Evolutionary conservation across 768 basidiomycete genomes (phyloP).

Genomic region (Naematelia encephala): DNA sequence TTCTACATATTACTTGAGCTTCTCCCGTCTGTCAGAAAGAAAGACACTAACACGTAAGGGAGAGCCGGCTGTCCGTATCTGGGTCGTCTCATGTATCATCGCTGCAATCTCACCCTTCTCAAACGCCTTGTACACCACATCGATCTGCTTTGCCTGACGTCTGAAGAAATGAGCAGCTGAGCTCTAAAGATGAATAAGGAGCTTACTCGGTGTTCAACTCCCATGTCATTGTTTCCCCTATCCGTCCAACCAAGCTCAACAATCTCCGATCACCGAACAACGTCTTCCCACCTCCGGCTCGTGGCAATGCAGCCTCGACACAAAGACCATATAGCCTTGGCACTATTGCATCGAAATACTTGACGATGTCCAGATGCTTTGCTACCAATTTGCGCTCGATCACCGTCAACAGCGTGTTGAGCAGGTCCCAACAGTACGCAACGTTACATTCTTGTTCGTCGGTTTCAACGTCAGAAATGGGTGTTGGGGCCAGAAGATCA

Average conservation of each 20-base stretch:
- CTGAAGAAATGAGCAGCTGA: constrained; percentile 52
- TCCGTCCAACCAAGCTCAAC: constrained; percentile 61
- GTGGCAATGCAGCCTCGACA: constrained; percentile 51
- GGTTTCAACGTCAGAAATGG: constrained; percentile 4
- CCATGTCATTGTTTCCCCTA: constrained; percentile 67
- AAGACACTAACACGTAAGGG: constrained; percentile 22
- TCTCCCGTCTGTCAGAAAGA: constrained; percentile 8
- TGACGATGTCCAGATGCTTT: constrained; percentile 70
- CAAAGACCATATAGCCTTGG: constrained; percentile 68
- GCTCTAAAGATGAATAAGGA: constrained; percentile 29
- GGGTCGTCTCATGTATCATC: constrained; percentile 59
- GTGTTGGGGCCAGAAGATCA: constrained; percentile 53
- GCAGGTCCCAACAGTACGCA: constrained; percentile 80
- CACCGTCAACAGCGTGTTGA: constrained; percentile 65
- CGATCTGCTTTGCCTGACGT: constrained; percentile 61
- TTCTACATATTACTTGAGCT: constrained; percentile 47
- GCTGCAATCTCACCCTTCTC: constrained; percentile 57
- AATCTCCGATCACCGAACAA: constrained; percentile 56
- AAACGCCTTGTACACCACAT: constrained; percentile 59
- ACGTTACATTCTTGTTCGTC: constrained; percentile 57
- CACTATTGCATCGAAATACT: constrained; percentile 74
- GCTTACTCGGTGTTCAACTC: constrained; percentile 66
- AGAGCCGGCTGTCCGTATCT: constrained; percentile 22
- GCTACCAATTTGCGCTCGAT: constrained; percentile 57
- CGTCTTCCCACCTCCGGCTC: constrained; percentile 29